A percentile compares a stretch with the other conserved stretches of the same genome.
Conservation (phyloP, 2,329 filamentous ascomycete genomes). For the Cercospora sp. region DNA sequence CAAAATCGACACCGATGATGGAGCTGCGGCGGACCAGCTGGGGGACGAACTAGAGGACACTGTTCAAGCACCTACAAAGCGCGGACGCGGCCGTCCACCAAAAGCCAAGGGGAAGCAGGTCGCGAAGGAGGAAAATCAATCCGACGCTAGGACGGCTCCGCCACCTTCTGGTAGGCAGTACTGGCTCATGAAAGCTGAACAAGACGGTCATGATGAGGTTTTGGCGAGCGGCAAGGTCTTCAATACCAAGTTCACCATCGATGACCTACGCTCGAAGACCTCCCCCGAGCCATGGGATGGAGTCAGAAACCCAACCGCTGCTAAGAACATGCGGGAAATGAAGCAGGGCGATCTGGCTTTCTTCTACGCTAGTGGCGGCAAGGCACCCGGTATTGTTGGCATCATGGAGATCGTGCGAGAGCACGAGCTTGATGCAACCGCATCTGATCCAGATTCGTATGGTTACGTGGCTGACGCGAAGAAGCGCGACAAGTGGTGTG, state of each 20-base stretch:
- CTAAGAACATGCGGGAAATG: slow-evolving; percentile 91
- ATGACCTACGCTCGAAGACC: slow-evolving; percentile 72
- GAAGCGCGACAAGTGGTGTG: slow-evolving; percentile 75
- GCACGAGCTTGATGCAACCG: slow-evolving; percentile 73
- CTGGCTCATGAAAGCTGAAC: slow-evolving; percentile 63
- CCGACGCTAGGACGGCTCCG: slow-evolving; percentile 4
- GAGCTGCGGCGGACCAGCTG: slow-evolving; percentile 34
- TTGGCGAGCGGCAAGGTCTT: slow-evolving; percentile 71
- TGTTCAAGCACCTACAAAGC: slow-evolving; percentile 20
- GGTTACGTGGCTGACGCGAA: slow-evolving; percentile 83
- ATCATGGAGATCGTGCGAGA: slow-evolving; percentile 74
- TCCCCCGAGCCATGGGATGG: slow-evolving; percentile 88
- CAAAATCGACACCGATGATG: slow-evolving; percentile 33
- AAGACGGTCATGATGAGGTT: slow-evolving; percentile 74
- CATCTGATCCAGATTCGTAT: slow-evolving; percentile 68
- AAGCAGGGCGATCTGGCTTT: slow-evolving; percentile 88
- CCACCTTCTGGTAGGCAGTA: slow-evolving; percentile 34
- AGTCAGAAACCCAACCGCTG: slow-evolving; percentile 58
- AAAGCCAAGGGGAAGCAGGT: slow-evolving; percentile 26
- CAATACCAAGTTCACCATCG: slow-evolving; percentile 92
- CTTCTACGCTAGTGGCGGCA: slow-evolving; percentile 96
- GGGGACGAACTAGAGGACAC: slow-evolving; percentile 33
- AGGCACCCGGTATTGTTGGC: slow-evolving; percentile 77
- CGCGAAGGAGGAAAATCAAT: slow-evolving; percentile 12
- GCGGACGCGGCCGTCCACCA: slow-evolving; percentile 15